phyloP scores from a whole-genome alignment of 176 grass and related monocot genomes.

The Dactylis glomerata region DNA sequence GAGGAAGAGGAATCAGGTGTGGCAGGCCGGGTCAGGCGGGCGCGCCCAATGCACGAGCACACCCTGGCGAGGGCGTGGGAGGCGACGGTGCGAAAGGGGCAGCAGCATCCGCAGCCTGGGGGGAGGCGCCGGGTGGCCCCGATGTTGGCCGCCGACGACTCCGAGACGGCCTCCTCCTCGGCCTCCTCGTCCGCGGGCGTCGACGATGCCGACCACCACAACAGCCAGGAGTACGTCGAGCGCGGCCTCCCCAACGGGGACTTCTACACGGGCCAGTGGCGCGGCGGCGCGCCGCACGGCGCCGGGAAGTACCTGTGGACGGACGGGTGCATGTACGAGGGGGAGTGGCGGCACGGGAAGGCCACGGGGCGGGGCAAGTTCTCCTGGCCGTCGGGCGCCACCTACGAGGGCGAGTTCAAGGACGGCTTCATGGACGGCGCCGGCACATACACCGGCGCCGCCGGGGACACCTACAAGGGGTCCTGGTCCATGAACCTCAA shows the following conservation, averaged over 20 bases:
- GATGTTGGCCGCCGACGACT: slow-evolving; percentile 47
- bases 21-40: slow-evolving; percentile 16
- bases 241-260: slow-evolving; percentile 82
- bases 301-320: slow-evolving; percentile 87
- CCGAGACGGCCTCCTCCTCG: slow-evolving; percentile 37
- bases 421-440: slow-evolving; percentile 89
- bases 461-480: slow-evolving; percentile 82
- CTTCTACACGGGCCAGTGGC: slow-evolving; percentile 90
- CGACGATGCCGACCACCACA: slow-evolving; percentile 5
- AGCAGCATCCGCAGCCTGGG: slow-evolving; percentile 42
- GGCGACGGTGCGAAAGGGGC: slow-evolving; percentile 48
- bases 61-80: slow-evolving; percentile 54
- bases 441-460: slow-evolving; percentile 79
- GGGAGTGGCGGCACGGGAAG: slow-evolving; percentile 77
- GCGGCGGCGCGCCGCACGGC: slow-evolving; percentile 56
- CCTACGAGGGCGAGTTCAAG: slow-evolving; percentile 90
- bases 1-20: not conserved
- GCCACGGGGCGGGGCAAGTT: slow-evolving; percentile 79
- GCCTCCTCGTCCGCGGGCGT: slow-evolving; percentile 23
- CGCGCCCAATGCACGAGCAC: slow-evolving; percentile 56
- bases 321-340: slow-evolving; percentile 99
- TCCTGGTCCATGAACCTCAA: slow-evolving; percentile 94
- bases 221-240: slow-evolving; percentile 38
- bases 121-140: slow-evolving; percentile 43
- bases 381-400: slow-evolving; percentile 91